Conservation (phyloP, 2,329 filamentous ascomycete species). For the Fusarium aywerte region DNA sequence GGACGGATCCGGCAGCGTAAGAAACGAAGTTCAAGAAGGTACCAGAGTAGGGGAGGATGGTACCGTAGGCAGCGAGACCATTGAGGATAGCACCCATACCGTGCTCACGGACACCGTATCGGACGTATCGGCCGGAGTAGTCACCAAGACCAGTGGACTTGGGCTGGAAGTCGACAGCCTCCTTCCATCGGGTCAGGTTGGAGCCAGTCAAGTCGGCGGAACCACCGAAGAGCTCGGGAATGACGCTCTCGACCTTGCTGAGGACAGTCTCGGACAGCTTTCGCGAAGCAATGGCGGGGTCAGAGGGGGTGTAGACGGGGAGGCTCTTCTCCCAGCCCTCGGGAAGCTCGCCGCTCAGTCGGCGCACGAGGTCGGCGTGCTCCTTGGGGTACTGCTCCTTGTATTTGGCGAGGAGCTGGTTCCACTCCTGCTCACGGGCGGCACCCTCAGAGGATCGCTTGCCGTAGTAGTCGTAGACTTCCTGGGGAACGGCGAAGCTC, state of each 20-base stretch:
- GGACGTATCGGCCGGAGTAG: conserved; percentile 90
- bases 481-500: conserved; percentile 91
- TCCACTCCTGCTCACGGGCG: conserved; percentile 93
- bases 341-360: conserved; percentile 84
- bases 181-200: conserved; percentile 99
- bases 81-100: conserved; percentile 94
- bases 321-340: conserved; percentile 96
- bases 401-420: conserved; percentile 91
- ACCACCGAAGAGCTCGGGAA: conserved; percentile 94
- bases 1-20: conserved; percentile 94
- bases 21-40: conserved; percentile 99
- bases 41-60: conserved; percentile 90
- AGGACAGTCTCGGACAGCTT: conserved; percentile 97
- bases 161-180: conserved; percentile 96
- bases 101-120: conserved; percentile 93
- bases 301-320: conserved; percentile 87
- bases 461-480: conserved; percentile 91
- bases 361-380: conserved; percentile 82
- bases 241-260: conserved; percentile 80
- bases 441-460: conserved; percentile 88
- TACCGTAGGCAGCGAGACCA: conserved; percentile 94
- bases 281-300: conserved; percentile 87
- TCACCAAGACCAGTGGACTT: conserved; percentile 85
- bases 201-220: conserved; percentile 98
- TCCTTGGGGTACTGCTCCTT: conserved; percentile 79